Conservation (phyloP, 352 stramenopile genomes). For the Phytopythium helicoides region DNA sequence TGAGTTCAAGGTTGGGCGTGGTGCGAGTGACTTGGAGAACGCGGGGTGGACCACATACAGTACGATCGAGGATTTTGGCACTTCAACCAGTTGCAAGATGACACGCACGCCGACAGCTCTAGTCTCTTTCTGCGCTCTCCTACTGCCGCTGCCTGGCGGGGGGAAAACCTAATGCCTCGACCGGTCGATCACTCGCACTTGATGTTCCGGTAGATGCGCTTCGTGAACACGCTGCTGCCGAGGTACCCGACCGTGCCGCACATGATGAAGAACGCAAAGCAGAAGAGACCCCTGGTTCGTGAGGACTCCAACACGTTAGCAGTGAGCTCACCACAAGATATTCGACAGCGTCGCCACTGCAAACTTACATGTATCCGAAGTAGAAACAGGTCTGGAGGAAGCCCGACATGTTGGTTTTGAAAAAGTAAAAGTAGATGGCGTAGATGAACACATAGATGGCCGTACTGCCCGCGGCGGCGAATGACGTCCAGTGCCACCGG, state of each 20-base stretch:
- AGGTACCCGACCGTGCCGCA: conserved; percentile 91
- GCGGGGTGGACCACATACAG: no score
- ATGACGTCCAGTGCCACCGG: conserved; percentile 98
- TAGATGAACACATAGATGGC: conserved; percentile 99
- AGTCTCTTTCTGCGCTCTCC: no score
- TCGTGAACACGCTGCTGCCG: conserved; percentile 92
- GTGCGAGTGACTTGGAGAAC: no score
- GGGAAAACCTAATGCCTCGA: no score
- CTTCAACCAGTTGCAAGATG: no score
- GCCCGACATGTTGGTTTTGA: conserved; percentile 99
- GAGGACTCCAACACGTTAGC: no score
- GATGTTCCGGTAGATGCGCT: conserved; percentile 95
- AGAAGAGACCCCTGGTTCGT: conserved; percentile 91
- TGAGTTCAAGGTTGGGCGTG: no score
- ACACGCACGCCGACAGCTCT: no score
- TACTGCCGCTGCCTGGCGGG: no score
- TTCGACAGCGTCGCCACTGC: no score
- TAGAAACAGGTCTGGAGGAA: conserved; percentile 99
- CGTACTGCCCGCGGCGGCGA: conserved; percentile 92
- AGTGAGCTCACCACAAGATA: no score
- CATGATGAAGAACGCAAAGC: conserved; percentile 92
- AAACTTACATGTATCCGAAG: conserved; percentile 97
- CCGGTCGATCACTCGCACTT: conserved; percentile 94
- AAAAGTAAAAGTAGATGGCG: conserved; percentile 99
- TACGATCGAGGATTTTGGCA: no score